Evolutionary conservation across 257 asterid genomes (phyloP), one percentile per base, ranked within the genome.

Genomic region (Przewalskia tangutica): DNA sequence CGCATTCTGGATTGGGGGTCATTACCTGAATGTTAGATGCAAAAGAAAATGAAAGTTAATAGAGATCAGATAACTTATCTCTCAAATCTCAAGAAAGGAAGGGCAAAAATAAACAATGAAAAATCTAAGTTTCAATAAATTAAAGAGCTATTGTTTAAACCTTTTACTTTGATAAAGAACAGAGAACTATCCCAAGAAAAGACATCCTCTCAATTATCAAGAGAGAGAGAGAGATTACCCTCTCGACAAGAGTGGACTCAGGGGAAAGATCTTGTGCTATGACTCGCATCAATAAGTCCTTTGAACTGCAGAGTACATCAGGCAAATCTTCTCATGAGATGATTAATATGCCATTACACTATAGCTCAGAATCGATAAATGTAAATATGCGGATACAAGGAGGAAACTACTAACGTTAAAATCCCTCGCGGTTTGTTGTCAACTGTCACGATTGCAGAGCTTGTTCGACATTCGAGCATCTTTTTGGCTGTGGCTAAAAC

Each of bases 1-100:
- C 95, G 86, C 98, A 94, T 89, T 96, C 97, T 65, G 99, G 99
- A 84, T 92, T 94, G 59, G 97, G 92, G 65, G 98, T 93, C 97
- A 96, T 94, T 84, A 94, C 98, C 99, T 96, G 84, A 27, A 84
- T 79, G 79, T 67, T 84, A 73, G 18, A 51, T 54, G 36, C 36
- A 50, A 51, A 51, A 42, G 11, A 80, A 50, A n/a, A 80, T 20
- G 56, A 3, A 80, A 44, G 54, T 48, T 62, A 50, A 27, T 27
- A 27, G 32, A 27, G 32, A 27, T 27, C 32, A 27, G 32, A 81
- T 23, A 27, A 73, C 42, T 48, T 8, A 42, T 27, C 79, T 48
- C 7, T 14, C 14, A 48, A 12, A 73, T 7, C 79, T 20, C 60
- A 48, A 73, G 79, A 73, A 12, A 48, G 23, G 44, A 73, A 73